Conservation (phyloP, 768 basidiomycete genomes). For the Serpula lacrymans region DNA sequence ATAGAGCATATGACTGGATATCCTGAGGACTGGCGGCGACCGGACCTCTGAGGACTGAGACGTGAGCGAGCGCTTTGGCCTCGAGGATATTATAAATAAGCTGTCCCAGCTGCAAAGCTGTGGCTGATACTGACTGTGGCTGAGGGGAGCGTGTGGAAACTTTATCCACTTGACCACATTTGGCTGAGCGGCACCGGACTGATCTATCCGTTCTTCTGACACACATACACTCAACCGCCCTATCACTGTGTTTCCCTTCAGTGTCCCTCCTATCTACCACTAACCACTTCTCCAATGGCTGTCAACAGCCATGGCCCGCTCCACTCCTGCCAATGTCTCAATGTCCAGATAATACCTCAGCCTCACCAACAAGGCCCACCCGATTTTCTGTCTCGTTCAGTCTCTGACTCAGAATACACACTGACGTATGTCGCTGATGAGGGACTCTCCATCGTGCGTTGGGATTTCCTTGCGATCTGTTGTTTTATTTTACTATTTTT, state of each 20-base stretch:
- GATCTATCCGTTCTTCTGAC: slow-evolving; percentile 19
- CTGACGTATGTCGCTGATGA: slow-evolving; percentile 63
- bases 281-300: slow-evolving; percentile 18
- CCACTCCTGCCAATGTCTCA: slow-evolving; percentile 70
- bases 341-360: slow-evolving; percentile 52
- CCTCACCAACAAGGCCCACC: slow-evolving; percentile 27
- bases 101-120: no score
- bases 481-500: slow-evolving; percentile 2
- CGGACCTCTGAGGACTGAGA: no score
- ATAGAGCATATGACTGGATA: no score
- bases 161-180: slow-evolving; percentile 16
- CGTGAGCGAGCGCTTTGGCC: no score
- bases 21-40: no score
- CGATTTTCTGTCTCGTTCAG: slow-evolving; percentile 27
- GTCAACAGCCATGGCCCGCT: slow-evolving; percentile 14
- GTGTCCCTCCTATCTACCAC: slow-evolving; percentile 11
- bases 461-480: neutral
- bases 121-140: no score
- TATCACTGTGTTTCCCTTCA: slow-evolving; percentile 15
- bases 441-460: slow-evolving; percentile 62
- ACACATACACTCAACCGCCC: slow-evolving; percentile 24
- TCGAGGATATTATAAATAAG: no score
- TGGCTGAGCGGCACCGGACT: slow-evolving; percentile 25
- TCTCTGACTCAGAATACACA: slow-evolving; percentile 38
- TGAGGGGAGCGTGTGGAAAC: no score